phyloP scores from a whole-genome alignment of 139 green algal genomes.

The Coelastrella sp. region DNA sequence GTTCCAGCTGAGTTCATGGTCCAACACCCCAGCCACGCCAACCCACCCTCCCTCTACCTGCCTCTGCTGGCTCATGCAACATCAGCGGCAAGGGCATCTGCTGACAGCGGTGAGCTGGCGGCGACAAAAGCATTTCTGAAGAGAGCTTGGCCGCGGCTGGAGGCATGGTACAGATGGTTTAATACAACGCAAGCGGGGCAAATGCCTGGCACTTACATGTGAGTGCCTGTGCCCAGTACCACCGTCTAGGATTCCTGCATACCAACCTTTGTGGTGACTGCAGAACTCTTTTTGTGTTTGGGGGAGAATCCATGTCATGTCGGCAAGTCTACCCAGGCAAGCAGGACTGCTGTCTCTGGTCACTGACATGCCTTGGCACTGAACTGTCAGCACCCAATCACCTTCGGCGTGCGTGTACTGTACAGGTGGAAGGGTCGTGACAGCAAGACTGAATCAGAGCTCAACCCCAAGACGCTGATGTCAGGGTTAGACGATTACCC shows the following conservation, averaged over 20 bases:
- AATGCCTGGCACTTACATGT: constrained; percentile 63
- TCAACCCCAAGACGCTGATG: constrained; percentile 95
- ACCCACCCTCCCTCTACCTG: constrained; percentile 94
- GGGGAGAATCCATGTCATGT: neutral
- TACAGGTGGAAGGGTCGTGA: constrained; percentile 78
- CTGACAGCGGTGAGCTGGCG: constrained; percentile 8
- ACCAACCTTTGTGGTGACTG: too few relatives aligned
- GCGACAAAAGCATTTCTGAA: constrained; percentile 48
- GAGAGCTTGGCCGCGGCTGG: constrained; percentile 80
- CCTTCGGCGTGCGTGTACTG: neutral
- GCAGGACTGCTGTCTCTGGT: too few relatives aligned
- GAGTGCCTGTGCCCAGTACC: neutral
- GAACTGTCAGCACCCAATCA: neutral
- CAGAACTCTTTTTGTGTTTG: neutral
- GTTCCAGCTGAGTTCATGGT: constrained; percentile 94
- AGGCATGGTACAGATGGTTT: constrained; percentile 92
- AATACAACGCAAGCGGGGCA: constrained; percentile 82
- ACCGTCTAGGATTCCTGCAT: too few relatives aligned
- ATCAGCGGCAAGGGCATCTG: neutral
- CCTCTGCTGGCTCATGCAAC: constrained; percentile 75
- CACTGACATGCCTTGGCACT: neutral
- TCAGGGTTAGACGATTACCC: constrained; percentile 96
- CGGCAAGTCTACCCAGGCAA: neutral
- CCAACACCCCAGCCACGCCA: constrained; percentile 86
- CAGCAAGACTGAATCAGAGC: constrained; percentile 64